A percentile compares a stretch with the other conserved stretches of the same genome.
phyloP scores from a whole-genome alignment of 345 rosid species.

The Dipteronia dyeriana region DNA sequence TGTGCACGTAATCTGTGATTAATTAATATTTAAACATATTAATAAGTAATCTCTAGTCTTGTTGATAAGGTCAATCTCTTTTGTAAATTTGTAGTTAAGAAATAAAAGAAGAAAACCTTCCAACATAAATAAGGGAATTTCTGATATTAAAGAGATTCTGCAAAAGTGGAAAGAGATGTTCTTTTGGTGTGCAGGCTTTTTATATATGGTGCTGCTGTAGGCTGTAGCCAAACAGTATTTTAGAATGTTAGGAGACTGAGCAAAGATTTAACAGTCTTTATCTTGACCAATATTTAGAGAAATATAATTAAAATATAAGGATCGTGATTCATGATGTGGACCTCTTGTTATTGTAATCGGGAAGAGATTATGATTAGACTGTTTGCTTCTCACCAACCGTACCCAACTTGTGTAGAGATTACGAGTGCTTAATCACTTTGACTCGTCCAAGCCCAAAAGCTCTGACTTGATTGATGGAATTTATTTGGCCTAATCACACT shows the following conservation, averaged over 20 bases:
- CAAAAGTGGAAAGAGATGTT: too few relatives aligned
- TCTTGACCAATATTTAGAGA: not conserved
- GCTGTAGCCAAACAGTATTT: constrained; percentile 16
- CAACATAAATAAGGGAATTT: not conserved
- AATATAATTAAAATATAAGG: too few relatives aligned
- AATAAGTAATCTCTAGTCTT: not conserved
- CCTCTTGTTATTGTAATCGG: not conserved
- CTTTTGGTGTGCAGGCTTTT: not conserved
- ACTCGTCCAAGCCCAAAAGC: constrained; percentile 4
- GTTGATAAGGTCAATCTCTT: not conserved
- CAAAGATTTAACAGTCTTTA: constrained; percentile 7
- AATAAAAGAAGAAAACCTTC: not conserved
- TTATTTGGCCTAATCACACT: not conserved
- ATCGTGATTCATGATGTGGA: constrained; percentile 8
- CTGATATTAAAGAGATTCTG: not conserved
- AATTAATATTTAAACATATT: not conserved
- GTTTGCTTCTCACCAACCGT: constrained; percentile 39
- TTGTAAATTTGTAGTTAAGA: not conserved
- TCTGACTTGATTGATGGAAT: constrained; percentile 26
- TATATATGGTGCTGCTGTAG: not conserved
- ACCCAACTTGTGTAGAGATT: constrained; percentile 21
- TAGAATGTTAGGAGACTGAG: constrained; percentile 23
- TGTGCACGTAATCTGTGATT: not conserved
- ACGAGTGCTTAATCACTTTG: constrained; percentile 11
- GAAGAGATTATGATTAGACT: constrained; percentile 28